Base-by-base conservation (phyloP, 441 rosid genomes). In the Arabidopsis hybrid region DNA sequence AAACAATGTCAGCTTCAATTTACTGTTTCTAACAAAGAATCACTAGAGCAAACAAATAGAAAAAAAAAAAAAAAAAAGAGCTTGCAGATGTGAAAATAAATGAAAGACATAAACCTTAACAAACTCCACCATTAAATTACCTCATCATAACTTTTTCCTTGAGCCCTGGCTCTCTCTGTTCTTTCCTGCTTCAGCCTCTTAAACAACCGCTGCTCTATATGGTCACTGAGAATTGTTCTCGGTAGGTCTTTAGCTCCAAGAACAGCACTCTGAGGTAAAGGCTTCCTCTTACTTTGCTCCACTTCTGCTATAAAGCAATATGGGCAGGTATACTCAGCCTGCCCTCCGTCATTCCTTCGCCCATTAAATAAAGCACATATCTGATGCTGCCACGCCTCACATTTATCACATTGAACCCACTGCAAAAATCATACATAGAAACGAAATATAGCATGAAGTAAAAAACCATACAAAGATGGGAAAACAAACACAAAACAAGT, bases 321-420 rank as follows among this genome's bases (percentile, higher is more conserved):
- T 53, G 99, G 99, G 83, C 99, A 96, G 40, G 99, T 96, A 85
- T 96, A 96, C 78, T 93, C 98, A 74, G 99, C 99, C 82, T 92
- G 98, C 60, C 99, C 99, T 45, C 98, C 97, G 71, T 93, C 99
- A 84, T 93, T 96, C 79, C 99, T 85, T 80, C 98, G 78, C 65
- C 99, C 98, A 83, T 96, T 96, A 87, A 93, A 96, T 69, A 96
- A 80, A 72, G 98, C 96, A 80, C 99, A 96, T 50, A 96, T 96
- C 79, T 96, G 99, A 84, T 96, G 99, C 79, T 96, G 99, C 99
- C 99, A 96, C 34, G 98, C 96, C 81, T 96, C 99, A 81, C 99
- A 96, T 73, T 91, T 93, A 85, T 96, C 99, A 86, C 99, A 96
- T 79, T 96, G 99, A 80, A 96, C 99, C 99, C 99, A 96, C 99